A percentile compares a stretch with the other conserved stretches of the same genome.
Evolutionary conservation across 495 filamentous ascomycete species (phyloP).

Genomic region (Penicillium parvum): DNA sequence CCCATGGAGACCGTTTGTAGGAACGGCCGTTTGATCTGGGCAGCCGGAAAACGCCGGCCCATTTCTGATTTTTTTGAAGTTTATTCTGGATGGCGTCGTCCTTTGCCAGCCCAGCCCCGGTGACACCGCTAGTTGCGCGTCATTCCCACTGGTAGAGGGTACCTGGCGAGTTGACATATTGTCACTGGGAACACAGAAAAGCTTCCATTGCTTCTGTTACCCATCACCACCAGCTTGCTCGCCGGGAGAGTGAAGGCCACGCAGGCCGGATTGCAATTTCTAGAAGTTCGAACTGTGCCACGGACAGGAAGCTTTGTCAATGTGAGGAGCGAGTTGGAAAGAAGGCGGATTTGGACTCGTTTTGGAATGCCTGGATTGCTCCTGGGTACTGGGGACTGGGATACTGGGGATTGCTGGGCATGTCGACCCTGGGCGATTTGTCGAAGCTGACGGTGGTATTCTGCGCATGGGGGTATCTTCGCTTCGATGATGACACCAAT

Average conservation of each 20-base stretch:
- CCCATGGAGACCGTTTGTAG: slow-evolving; percentile 13
- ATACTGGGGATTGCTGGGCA: background rate
- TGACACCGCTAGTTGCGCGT: slow-evolving; percentile 4
- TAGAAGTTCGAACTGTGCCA: slow-evolving; percentile 18
- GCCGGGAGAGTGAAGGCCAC: slow-evolving; percentile 4
- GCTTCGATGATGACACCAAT: slow-evolving; percentile 8
- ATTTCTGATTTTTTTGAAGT: slow-evolving; percentile 8
- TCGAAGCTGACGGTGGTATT: slow-evolving; percentile 8
- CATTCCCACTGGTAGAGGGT: slow-evolving; percentile 3
- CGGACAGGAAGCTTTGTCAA: slow-evolving; percentile 3
- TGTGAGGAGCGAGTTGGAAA: slow-evolving; percentile 1
- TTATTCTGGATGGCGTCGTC: background rate
- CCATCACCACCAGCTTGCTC: slow-evolving; percentile 8
- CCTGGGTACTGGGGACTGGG: background rate
- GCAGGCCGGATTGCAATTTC: slow-evolving; percentile 22
- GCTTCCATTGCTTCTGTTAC: slow-evolving; percentile 23
- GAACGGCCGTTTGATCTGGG: slow-evolving; percentile 17
- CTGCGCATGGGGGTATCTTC: background rate
- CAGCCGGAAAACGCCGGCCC: slow-evolving; percentile 16
- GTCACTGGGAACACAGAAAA: slow-evolving; percentile 8
- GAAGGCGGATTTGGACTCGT: slow-evolving; percentile 3
- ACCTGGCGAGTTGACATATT: background rate
- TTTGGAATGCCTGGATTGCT: background rate
- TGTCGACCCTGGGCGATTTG: background rate
- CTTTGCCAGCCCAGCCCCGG: background rate